Evolutionary conservation across 306 rosid genomes (phyloP).

Genomic region (Elaeagnus macrophylla): DNA sequence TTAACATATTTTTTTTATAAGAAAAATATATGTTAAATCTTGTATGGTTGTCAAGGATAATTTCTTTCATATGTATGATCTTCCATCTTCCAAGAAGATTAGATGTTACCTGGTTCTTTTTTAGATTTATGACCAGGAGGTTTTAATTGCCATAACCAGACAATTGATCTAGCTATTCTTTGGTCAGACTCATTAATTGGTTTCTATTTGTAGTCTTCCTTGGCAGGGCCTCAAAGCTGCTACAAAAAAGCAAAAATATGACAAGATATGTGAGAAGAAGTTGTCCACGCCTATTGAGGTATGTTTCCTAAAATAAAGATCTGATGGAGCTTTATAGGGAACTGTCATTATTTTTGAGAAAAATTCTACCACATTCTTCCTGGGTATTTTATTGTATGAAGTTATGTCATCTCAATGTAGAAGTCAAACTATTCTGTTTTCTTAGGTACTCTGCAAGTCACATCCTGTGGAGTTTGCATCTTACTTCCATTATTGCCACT

Average conservation of each 20-base stretch:
- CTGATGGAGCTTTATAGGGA: no score
- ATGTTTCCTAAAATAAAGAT: conserved; percentile 12
- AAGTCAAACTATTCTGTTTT: conserved; percentile 14
- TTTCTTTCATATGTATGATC: no score
- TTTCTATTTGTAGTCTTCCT: conserved; percentile 69
- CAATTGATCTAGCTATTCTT: conserved; percentile 9
- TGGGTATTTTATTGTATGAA: neutral
- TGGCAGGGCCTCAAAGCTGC: conserved; percentile 99
- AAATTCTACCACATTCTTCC: no score
- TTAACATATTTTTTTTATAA: conserved; percentile 6
- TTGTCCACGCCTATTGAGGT: conserved; percentile 96
- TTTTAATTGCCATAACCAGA: no score
- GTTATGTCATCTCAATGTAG: conserved; percentile 7
- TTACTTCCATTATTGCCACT: conserved; percentile 91
- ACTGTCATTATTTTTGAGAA: no score
- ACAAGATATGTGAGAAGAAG: conserved; percentile 94
- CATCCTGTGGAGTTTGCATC: conserved; percentile 96
- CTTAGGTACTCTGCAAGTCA: conserved; percentile 85
- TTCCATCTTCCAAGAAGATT: no score
- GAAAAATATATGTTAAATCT: no score
- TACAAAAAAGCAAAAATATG: conserved; percentile 94
- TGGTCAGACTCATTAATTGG: no score
- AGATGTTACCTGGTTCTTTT: neutral
- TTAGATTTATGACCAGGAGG: no score
- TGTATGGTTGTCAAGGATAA: no score